Base-by-base conservation (phyloP, 2,329 filamentous ascomycete species). In the Ceratocystis diversiconidia region DNA sequence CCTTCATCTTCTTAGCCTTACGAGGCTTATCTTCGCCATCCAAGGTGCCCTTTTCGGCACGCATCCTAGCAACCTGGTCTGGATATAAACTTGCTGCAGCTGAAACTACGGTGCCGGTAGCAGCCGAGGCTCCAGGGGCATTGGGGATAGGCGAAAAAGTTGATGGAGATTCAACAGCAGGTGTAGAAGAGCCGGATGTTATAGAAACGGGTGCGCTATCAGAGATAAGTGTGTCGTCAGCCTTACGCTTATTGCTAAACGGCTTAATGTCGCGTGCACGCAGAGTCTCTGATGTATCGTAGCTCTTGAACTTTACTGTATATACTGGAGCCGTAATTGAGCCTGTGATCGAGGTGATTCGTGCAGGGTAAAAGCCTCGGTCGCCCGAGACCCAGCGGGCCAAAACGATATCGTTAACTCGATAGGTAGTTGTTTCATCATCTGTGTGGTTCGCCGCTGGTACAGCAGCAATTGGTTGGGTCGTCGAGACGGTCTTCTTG, bases 321-420 rank as follows among this genome's bases (percentile, higher is more conserved):
- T 96, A 99, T 69, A 96, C 89, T 44, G 92, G 92, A 63, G 90
- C 89, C 55, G 85, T 88, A n/a, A 87, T 86, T 7, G 91, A 96
- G 67, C 94, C 94, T 25, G 92, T 96, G 71, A 96, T 92, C 63
- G 89, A 92, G 63, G 90, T 92, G 75, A 99, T 95, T 72, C 90
- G 87, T 52, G 92, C 94, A 59, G 90, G 87, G 77, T 97, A 97
- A 77, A 92, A 96, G 28, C 83, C 83, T 72, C 89, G 90, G 75
- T 99, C 94, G 65, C 90, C 91, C 8, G 90, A 88, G 60, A 88
- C 78, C 90, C 92, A 99, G 76, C 92, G 92, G 60, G 92, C 94
- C 75, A 94, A 80, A 64, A 96, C 89, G 41, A 80, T 88, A 72
- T 99, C 94, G 73, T 96, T 96, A 69, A 96, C 89, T 66, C 88